A percentile compares a stretch with the other conserved stretches of the same genome.
Conservation (phyloP, 352 stramenopile genomes). For the Pythium coloratum region DNA sequence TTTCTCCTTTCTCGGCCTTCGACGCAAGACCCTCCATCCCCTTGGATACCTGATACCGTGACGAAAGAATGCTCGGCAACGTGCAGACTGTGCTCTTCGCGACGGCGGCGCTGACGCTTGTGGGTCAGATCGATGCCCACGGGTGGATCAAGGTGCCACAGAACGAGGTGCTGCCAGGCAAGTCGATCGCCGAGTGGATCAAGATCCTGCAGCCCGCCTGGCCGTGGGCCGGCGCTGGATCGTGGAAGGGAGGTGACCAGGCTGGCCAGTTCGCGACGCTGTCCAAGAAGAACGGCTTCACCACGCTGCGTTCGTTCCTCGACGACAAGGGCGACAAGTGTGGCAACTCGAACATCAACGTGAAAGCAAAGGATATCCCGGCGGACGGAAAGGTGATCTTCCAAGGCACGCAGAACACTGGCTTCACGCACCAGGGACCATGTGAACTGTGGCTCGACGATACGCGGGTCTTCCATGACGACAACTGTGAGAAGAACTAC, state of each 20-base stretch:
- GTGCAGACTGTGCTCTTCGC: neutral
- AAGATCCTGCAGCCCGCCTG: neutral
- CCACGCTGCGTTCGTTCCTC: constrained; percentile 20
- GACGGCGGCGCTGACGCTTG: neutral
- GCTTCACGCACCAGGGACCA: constrained; percentile 5
- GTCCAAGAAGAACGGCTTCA: constrained; percentile 6
- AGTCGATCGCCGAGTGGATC: constrained; percentile 2
- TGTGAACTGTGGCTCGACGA: constrained; percentile 16
- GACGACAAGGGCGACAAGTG: constrained; percentile 18
- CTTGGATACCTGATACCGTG: neutral
- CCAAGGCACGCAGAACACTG: neutral
- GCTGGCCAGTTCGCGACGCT: constrained; percentile 2
- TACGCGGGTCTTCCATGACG: constrained; percentile 11
- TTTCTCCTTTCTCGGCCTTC: neutral
- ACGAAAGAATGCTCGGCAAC: neutral
- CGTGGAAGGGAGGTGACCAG: constrained; percentile 3
- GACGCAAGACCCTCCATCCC: neutral
- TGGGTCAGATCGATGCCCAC: neutral
- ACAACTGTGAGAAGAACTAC: constrained; percentile 16
- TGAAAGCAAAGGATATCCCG: neutral
- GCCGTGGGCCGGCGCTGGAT: constrained; percentile 1
- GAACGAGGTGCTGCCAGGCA: neutral
- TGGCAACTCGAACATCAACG: constrained; percentile 19
- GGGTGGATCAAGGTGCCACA: neutral
- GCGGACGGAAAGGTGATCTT: constrained; percentile 12